Conservation (phyloP, 2,329 filamentous ascomycete genomes). For the Xylaria hypoxylon region DNA sequence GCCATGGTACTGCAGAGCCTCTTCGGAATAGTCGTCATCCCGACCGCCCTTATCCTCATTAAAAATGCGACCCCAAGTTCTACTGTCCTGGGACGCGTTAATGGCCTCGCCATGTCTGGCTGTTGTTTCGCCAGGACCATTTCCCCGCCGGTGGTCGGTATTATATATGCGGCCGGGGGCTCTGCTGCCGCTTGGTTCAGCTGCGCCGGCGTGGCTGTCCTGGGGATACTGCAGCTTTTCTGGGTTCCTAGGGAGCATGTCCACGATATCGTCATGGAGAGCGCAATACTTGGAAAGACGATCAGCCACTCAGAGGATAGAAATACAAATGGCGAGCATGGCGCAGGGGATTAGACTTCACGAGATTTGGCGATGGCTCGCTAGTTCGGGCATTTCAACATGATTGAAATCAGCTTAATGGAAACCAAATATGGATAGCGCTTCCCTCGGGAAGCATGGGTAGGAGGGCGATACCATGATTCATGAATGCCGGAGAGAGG, state of each 20-base stretch:
- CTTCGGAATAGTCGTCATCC: slow-evolving; percentile 75
- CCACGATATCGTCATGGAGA: slow-evolving; percentile 39
- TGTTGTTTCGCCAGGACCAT: slow-evolving; percentile 78
- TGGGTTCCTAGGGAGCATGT: slow-evolving; percentile 50
- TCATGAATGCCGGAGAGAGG: background rate
- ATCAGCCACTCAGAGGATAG: slow-evolving; percentile 33
- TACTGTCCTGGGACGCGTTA: slow-evolving; percentile 74
- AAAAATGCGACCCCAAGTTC: slow-evolving; percentile 76
- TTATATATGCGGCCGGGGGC: slow-evolving; percentile 72
- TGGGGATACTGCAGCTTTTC: slow-evolving; percentile 49
- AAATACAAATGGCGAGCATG: slow-evolving; percentile 22
- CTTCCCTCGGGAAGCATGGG: background rate
- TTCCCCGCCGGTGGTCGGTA: slow-evolving; percentile 74
- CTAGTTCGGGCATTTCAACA: background rate
- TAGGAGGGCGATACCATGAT: background rate
- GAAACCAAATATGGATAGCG: background rate
- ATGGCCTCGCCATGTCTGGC: slow-evolving; percentile 76
- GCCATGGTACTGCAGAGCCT: slow-evolving; percentile 74
- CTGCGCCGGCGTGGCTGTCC: slow-evolving; percentile 48
- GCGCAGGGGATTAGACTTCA: slow-evolving; percentile 2
- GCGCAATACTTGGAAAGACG: slow-evolving; percentile 35
- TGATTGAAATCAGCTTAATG: background rate
- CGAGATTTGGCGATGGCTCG: background rate
- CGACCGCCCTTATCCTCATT: slow-evolving; percentile 75
- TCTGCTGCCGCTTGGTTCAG: slow-evolving; percentile 58